A percentile compares a stretch with the other conserved stretches of the same genome.
These are phyloP conservation scores for Phyllosticta ampelicida DNA, from an alignment of 2,329 filamentous ascomycete species.

Conservation along the genomic window DNA sequence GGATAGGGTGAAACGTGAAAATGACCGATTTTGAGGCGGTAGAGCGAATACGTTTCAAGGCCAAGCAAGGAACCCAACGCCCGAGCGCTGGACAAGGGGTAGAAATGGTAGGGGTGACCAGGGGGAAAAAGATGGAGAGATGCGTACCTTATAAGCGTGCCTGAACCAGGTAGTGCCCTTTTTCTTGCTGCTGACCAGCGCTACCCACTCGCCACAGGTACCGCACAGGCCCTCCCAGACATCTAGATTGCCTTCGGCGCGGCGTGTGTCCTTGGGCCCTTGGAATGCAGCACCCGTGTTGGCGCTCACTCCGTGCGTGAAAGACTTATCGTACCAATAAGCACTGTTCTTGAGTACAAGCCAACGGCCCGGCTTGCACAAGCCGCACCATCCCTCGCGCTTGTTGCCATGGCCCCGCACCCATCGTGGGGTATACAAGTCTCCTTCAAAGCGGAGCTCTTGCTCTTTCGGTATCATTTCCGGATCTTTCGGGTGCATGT, in stretches of 20 bases:
- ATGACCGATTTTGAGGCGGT: background rate
- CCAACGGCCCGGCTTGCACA: constrained; percentile 79
- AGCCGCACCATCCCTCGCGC: constrained; percentile 80
- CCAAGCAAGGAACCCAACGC: background rate
- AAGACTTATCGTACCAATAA: constrained; percentile 90
- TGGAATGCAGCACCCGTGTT: constrained; percentile 70
- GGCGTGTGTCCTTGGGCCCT: constrained; percentile 61
- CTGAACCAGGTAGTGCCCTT: constrained; percentile 89
- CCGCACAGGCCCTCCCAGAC: constrained; percentile 73
- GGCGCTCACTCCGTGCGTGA: constrained; percentile 77
- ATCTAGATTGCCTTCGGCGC: constrained; percentile 70
- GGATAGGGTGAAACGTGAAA: background rate
- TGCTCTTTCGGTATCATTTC: constrained; percentile 70
- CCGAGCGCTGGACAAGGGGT: background rate
- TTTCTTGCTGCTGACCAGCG: constrained; percentile 75
- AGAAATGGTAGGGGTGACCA: background rate
- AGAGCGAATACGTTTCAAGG: background rate
- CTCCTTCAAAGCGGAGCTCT: constrained; percentile 61
- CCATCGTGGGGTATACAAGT: constrained; percentile 75
- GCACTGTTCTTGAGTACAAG: constrained; percentile 81
- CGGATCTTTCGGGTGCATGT: constrained; percentile 70
- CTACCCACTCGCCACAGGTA: constrained; percentile 71
- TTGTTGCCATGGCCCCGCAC: constrained; percentile 79
- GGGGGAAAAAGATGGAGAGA: background rate
- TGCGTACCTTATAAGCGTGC: constrained; percentile 71